Conservation (phyloP, 2,329 filamentous ascomycete genomes). For the Arthroderma sp. region DNA sequence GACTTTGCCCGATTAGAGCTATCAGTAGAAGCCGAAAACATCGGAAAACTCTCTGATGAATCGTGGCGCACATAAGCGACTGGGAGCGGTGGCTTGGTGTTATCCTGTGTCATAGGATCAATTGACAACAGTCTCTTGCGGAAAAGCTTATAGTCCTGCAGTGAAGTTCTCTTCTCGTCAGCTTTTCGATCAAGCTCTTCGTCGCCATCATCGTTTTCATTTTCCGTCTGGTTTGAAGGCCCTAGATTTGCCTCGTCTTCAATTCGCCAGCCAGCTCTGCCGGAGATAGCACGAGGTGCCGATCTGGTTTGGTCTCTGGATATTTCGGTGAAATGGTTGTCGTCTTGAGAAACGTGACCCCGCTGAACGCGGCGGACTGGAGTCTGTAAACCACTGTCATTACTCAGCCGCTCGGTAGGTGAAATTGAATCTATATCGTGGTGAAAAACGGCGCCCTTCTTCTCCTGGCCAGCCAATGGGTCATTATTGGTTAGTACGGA, state of each 20-base stretch:
- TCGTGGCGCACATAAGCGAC: constrained; percentile 37
- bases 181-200: constrained; percentile 22
- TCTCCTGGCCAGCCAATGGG: background rate
- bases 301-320: constrained; percentile 16
- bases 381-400: too few relatives aligned
- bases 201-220: constrained; percentile 16
- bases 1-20: constrained; percentile 42
- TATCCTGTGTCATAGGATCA: constrained; percentile 25
- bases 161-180: constrained; percentile 30
- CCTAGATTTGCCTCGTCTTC: constrained; percentile 7
- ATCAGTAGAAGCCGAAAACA: constrained; percentile 51
- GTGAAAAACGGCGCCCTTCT: too few relatives aligned
- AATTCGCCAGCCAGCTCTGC: constrained; percentile 26
- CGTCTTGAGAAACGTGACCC: too few relatives aligned
- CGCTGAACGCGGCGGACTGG: too few relatives aligned
- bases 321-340: background rate
- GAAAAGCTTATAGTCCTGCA: constrained; percentile 36
- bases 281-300: constrained; percentile 28
- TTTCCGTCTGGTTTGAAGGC: constrained; percentile 4
- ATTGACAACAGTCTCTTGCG: constrained; percentile 39
- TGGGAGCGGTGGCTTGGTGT: constrained; percentile 19
- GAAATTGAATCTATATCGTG: too few relatives aligned
- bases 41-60: constrained; percentile 49
- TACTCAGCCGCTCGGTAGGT: too few relatives aligned
- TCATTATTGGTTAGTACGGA: constrained; percentile 28